Percentiles rank a stretch among this genome's conserved stretches.
Conservation (phyloP, 2,329 filamentous ascomycete species). For the Apiospora saccharicola region DNA sequence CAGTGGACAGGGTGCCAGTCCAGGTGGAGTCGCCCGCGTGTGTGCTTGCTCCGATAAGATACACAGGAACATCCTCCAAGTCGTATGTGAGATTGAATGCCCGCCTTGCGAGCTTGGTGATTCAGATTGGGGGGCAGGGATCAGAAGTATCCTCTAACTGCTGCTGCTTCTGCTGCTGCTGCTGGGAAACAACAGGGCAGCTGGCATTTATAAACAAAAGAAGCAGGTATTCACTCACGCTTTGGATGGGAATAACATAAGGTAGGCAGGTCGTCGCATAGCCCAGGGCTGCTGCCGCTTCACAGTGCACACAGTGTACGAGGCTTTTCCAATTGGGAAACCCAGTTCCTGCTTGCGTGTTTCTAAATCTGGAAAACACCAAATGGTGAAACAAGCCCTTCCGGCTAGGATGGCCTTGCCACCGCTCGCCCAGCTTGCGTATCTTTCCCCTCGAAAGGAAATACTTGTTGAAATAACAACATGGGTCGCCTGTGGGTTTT, state of each 20-base stretch:
- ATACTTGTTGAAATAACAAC: background rate
- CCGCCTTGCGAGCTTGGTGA: background rate
- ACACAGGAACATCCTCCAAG: background rate
- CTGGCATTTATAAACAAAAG: background rate
- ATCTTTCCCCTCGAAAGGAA: background rate
- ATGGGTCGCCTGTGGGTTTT: constrained; percentile 10
- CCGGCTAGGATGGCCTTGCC: constrained; percentile 8
- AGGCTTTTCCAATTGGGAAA: constrained; percentile 12
- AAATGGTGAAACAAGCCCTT: constrained; percentile 20
- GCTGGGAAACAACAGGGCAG: background rate
- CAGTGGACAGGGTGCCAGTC: background rate
- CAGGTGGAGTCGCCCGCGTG: constrained; percentile 1
- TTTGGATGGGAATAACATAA: no score
- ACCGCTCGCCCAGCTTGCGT: constrained; percentile 1
- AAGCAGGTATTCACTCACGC: background rate
- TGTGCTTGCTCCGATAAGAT: background rate
- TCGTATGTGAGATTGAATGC: background rate
- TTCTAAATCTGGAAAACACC: constrained; percentile 19
- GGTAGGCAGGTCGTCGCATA: background rate
- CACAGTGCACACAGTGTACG: background rate
- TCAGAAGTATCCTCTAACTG: background rate
- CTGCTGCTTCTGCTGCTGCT: background rate
- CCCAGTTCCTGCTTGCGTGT: background rate
- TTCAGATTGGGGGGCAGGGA: background rate
- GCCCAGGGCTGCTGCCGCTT: background rate